Conservation (phyloP, 371 early-diverging fungal species). For the Saksenaea vasiformis region DNA sequence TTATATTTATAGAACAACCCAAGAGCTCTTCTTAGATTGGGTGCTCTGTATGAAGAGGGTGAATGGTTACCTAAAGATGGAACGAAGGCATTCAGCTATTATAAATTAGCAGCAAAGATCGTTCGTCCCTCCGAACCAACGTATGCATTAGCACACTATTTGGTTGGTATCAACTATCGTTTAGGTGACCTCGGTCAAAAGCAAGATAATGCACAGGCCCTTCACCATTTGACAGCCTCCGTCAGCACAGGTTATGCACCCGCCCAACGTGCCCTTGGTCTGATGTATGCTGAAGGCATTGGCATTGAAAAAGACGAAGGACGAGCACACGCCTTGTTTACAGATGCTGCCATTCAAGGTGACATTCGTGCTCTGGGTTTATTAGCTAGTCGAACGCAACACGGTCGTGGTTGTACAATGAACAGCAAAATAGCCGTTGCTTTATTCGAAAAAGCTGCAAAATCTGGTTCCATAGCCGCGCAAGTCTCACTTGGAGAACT, state of each 20-base stretch:
- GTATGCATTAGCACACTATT: conserved; percentile 26
- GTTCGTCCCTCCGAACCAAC: not conserved
- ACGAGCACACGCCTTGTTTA: not conserved
- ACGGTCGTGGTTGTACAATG: not conserved
- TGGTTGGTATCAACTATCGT: conserved; percentile 35
- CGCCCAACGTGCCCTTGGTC: conserved; percentile 33
- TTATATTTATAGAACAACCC: conserved; percentile 20
- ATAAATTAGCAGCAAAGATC: conserved; percentile 17
- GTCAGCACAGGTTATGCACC: conserved; percentile 26
- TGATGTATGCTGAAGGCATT: conserved; percentile 34
- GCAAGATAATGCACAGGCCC: conserved; percentile 21
- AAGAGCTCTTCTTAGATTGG: conserved; percentile 29
- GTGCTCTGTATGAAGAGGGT: conserved; percentile 33
- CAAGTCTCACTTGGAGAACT: conserved; percentile 16
- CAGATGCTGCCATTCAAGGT: not conserved
- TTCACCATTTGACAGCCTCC: conserved; percentile 22
- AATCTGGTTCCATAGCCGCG: conserved; percentile 3
- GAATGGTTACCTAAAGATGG: conserved; percentile 16
- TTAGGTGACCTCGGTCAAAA: conserved; percentile 21
- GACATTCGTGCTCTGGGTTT: not conserved
- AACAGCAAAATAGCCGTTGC: conserved; percentile 7
- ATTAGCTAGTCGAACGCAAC: not conserved
- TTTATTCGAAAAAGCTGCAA: conserved; percentile 4
- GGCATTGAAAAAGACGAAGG: conserved; percentile 1
- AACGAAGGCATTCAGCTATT: conserved; percentile 18